phyloP scores from a whole-genome alignment of 176 grass and related monocot species.

The Chrysopogon serrulatus region DNA sequence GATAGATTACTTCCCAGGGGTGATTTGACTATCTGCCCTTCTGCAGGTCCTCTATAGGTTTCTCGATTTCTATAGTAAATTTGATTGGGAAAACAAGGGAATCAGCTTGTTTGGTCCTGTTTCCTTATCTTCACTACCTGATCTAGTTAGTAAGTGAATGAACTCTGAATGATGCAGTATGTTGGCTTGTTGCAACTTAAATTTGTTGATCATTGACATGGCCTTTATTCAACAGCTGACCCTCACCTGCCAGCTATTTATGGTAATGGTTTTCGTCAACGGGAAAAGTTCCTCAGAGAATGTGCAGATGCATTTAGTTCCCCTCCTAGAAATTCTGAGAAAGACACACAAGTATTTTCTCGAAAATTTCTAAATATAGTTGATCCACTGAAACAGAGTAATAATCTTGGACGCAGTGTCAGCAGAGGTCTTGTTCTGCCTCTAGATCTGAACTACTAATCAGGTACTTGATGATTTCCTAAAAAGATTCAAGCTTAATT shows the following conservation, averaged over 20 bases:
- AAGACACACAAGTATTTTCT: slow-evolving; percentile 35
- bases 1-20: not conserved
- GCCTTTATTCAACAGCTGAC: slow-evolving; percentile 45
- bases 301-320: slow-evolving; percentile 38
- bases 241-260: slow-evolving; percentile 34
- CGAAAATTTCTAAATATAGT: slow-evolving; percentile 87
- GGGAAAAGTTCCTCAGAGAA: slow-evolving; percentile 56
- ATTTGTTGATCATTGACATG: slow-evolving; percentile 16
- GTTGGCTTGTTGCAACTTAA: slow-evolving; percentile 7
- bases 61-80: slow-evolving; percentile 92
- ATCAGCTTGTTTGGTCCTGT: slow-evolving; percentile 73
- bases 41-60: slow-evolving; percentile 90
- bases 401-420: slow-evolving; percentile 93
- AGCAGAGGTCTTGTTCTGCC: slow-evolving; percentile 63
- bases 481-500: not conserved
- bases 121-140: slow-evolving; percentile 67
- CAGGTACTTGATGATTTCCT: not conserved
- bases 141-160: slow-evolving; percentile 72
- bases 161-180: not conserved
- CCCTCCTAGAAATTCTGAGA: slow-evolving; percentile 43
- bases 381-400: slow-evolving; percentile 76
- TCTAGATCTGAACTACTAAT: slow-evolving; percentile 14
- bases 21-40: slow-evolving; percentile 18
- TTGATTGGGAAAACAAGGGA: slow-evolving; percentile 86
- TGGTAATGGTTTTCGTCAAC: slow-evolving; percentile 32